phyloP scores from a whole-genome alignment of 1,139 yeast species.

The Zygosaccharomyces sapae region DNA sequence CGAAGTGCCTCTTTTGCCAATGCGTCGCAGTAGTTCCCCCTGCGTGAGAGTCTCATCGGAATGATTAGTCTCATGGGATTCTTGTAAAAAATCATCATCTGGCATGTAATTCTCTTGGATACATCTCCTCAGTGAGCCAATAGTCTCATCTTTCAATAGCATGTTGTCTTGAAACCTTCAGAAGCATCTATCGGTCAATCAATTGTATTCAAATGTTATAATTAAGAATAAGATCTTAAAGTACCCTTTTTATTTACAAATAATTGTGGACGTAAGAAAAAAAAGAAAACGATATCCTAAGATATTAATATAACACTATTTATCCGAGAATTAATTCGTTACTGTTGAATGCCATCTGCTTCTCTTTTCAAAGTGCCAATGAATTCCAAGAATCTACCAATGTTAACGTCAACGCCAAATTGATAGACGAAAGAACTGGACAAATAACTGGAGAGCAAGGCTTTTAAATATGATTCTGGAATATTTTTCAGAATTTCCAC shows the following conservation, averaged over 20 bases:
- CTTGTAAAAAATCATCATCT: background rate
- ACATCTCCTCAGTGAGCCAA: slow-evolving; percentile 6
- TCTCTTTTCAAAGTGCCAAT: slow-evolving; percentile 36
- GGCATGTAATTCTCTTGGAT: background rate
- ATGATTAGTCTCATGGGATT: background rate
- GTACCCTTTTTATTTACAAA: background rate
- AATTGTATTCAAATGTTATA: background rate
- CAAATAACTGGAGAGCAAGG: slow-evolving; percentile 84
- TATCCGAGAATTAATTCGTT: background rate
- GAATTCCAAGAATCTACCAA: slow-evolving; percentile 36
- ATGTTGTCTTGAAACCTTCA: background rate
- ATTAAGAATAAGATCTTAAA: background rate
- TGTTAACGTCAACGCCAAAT: slow-evolving; percentile 60
- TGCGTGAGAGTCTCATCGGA: slow-evolving; percentile 6
- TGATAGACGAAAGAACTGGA: slow-evolving; percentile 88
- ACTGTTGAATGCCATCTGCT: slow-evolving; percentile 13
- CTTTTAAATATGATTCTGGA: slow-evolving; percentile 82
- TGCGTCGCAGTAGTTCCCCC: slow-evolving; percentile 3
- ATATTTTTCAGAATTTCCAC: slow-evolving; percentile 68
- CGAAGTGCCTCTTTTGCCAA: background rate
- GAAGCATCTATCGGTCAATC: too few species aligned
- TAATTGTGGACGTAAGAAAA: background rate
- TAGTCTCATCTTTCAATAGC: slow-evolving; percentile 8
- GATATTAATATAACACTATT: background rate
- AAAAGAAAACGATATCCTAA: background rate